Percentiles rank a stretch among this genome's conserved stretches.
These are phyloP conservation scores for Xerophyta viscosa DNA, from an alignment of 106 monocot genomes.

Conservation along the genomic window DNA sequence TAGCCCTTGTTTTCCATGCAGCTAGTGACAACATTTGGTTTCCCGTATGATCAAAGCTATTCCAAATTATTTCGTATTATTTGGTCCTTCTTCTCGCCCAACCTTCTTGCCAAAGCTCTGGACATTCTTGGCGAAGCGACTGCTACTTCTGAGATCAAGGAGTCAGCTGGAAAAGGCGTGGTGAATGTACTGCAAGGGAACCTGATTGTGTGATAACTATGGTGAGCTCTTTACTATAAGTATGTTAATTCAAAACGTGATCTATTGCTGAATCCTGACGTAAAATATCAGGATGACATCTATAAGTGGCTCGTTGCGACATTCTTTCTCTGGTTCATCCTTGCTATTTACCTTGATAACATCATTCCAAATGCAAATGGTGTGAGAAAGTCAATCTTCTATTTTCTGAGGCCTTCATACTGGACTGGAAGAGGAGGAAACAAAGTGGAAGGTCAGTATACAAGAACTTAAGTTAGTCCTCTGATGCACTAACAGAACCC, in stretches of 20 bases:
- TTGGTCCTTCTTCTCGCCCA: slow-evolving; percentile 87
- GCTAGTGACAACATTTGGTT: slow-evolving; percentile 59
- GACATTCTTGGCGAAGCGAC: slow-evolving; percentile 63
- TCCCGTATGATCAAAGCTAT: slow-evolving; percentile 27
- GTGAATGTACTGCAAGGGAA: slow-evolving; percentile 33
- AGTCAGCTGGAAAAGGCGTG: slow-evolving; percentile 58
- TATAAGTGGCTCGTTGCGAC: slow-evolving; percentile 72
- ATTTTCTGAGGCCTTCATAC: slow-evolving; percentile 72
- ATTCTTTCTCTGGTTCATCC: slow-evolving; percentile 73
- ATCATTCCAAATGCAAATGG: slow-evolving; percentile 72
- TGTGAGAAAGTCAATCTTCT: slow-evolving; percentile 71
- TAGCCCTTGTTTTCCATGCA: slow-evolving; percentile 21
- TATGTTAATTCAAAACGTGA: slow-evolving; percentile 1
- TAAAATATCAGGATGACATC: slow-evolving; percentile 67
- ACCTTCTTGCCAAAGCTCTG: slow-evolving; percentile 77
- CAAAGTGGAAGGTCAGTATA: slow-evolving; percentile 57
- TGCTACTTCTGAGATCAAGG: slow-evolving; percentile 59
- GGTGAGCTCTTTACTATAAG: slow-evolving; percentile 25
- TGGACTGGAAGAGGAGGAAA: slow-evolving; percentile 82
- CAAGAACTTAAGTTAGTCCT: not conserved
- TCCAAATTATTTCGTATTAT: slow-evolving; percentile 22
- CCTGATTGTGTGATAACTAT: slow-evolving; percentile 70
- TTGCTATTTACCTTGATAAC: slow-evolving; percentile 92
- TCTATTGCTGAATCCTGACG: no score
- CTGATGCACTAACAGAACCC: no score